Base-by-base conservation (phyloP, 345 rosid genomes). In the Eucalyptus microcorys region DNA sequence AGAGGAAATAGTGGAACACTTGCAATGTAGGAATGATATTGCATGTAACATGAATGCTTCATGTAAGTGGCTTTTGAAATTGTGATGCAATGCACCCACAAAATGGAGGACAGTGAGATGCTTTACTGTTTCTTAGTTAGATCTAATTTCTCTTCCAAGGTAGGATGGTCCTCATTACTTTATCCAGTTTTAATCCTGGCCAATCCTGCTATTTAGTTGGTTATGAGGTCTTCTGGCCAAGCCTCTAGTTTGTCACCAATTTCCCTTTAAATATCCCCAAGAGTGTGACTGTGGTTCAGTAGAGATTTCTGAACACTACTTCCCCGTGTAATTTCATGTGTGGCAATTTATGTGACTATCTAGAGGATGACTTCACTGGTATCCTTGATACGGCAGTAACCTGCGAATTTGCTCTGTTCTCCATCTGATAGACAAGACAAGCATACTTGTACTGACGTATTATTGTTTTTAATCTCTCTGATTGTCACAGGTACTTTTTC, bases 401-500 rank as follows among this genome's bases (percentile, higher is more conserved):
- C 84, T 5, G 5, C 24, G 47, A 26, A 86, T 48, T 37, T 85
- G 86, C 52, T 26, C 55, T 85, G 86, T 85, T 85, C 40, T 47
- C 55, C 27, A 47, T 30, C 43, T 86, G 55, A 48, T 86, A 34
- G 19, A n/a, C 43, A 66, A 49, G 19, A 42, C 22, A 48, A 30
- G 7, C 40, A 48, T 43, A 48, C 40, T 49, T 49, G 9, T 32
- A 34, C 59, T 37, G 52, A 43, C 22, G 47, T 34, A 37, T 79
- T 32, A 45, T 21, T 47, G 19, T 22, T 26, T 27, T 24, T 19
- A 48, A 34, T 53, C 89, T 85, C 45, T 26, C 26, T 89, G 87
- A 84, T 83, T 50, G 27, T 88, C 87, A 89, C 93, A 92, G 94
- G 93, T 92, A 49, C 80, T 59, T 68, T 90, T 81, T 48, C 57